Evolutionary conservation across 2,329 filamentous ascomycete species (phyloP), one percentile per base, ranked within the genome.

Genomic region (Knufia fluminis): DNA sequence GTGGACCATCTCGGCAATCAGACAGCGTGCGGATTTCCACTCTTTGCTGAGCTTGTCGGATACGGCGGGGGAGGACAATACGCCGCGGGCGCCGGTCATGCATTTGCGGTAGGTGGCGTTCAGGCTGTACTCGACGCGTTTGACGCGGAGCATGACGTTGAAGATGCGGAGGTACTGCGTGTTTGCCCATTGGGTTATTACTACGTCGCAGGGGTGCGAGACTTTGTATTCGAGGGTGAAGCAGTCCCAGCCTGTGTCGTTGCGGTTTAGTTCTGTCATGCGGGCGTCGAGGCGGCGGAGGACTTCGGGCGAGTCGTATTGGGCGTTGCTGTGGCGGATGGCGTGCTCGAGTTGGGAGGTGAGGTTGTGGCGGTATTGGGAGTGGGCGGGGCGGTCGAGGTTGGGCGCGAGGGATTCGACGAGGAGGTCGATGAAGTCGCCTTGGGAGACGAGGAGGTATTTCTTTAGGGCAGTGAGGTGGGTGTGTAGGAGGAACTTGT

Each of bases 161-260:
- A 98, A 98, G 8, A 98, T 88, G 64, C 97, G 97, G 59, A 98
- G 82, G 64, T 98, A 98, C 64, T 98, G 91, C 19, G 91, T 86
- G 57, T 86, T 91, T 40, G 89, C 90, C 80, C 90, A 96, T 36
- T 94, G 88, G 0, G 91, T 97, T 33, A 98, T 89, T 42, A 98
- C 90, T 23, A 98, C 92, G 64, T 98, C 92, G 20, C 96, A 86
- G 0, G 92, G 92, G 1, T 91, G 86, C 64, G 95, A 90, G 58
- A 98, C 92, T 66, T 97, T 96, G 71, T 98, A 98, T 65, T 98
- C 94, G 7, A 98, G 79, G 0, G 92, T 98, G 68, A 98, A 98
- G 63, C 94, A 95, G 63, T 98, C 92, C 92, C 92, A 98, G 44
- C 92, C 92, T 47, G 96, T 97, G 61, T 98, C 92, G 46, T 92